Evolutionary conservation across 352 stramenopile genomes (phyloP).

Genomic region (Albugo laibachii): DNA sequence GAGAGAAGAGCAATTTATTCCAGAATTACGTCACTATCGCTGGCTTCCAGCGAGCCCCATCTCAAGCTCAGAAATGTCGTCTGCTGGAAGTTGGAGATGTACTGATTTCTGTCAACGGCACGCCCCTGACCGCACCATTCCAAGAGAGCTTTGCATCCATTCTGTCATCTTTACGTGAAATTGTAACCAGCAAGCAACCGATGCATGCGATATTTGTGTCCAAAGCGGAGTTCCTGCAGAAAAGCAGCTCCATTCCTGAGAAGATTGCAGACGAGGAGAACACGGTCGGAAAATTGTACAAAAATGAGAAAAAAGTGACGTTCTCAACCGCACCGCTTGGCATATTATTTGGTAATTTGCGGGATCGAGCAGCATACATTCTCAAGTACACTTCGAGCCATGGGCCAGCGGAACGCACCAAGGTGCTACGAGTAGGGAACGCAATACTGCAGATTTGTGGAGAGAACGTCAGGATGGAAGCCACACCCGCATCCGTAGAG

Average conservation of each 20-base stretch:
- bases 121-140: conserved; percentile 21
- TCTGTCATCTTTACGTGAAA: conserved; percentile 28
- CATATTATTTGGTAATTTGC: conserved; percentile 68
- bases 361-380: conserved; percentile 57
- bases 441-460: conserved; percentile 63
- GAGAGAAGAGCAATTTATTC: too few relatives aligned
- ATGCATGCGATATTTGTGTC: conserved; percentile 37
- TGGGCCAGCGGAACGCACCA: conserved; percentile 45
- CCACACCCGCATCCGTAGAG: conserved; percentile 31
- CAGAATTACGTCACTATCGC: conserved; percentile 33
- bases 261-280: not conserved
- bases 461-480: conserved; percentile 27
- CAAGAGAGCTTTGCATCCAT: conserved; percentile 30
- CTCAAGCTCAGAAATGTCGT: conserved; percentile 45
- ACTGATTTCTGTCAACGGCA: conserved; percentile 36
- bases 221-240: conserved; percentile 23
- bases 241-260: not conserved
- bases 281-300: conserved; percentile 3
- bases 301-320: conserved; percentile 21
- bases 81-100: conserved; percentile 42
- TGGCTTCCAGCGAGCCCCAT: conserved; percentile 45
- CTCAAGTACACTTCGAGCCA: conserved; percentile 62
- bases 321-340: conserved; percentile 47
- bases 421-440: conserved; percentile 31
- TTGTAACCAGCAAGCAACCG: conserved; percentile 26